Base-by-base conservation (phyloP, 2,329 filamentous ascomycete genomes). In the Ophiostoma fasciatum region DNA sequence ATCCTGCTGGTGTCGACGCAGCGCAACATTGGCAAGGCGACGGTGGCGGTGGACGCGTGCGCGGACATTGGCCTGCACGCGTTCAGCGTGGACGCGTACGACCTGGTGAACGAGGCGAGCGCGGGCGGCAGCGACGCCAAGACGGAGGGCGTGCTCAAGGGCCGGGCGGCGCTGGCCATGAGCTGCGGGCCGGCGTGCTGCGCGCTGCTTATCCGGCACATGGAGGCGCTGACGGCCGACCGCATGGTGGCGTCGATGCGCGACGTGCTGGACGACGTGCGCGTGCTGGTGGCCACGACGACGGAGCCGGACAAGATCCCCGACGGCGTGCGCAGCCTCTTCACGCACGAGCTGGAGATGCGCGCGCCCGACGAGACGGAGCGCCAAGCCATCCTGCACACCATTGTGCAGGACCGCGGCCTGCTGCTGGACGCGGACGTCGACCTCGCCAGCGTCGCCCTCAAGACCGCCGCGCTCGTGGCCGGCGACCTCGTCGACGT, bases 331-430 rank as follows among this genome's bases (percentile, higher is more conserved):
- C 74, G 90, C 36, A 84, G 84, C 10, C 64, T 96, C 3, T 96
- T 98, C 54, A 94, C 85, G 0, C 88, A 98, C 49, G 90, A 98
- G 56, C 67, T 98, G 28, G 88, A 96, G 51, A 84, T 98, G 72
- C 74, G 66, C 30, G 90, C 90, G 0, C 90, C 90, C 0, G 87
- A 96, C 48, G 90, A 98, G 54, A 76, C 75, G 19, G 88, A 96
- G 57, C 70, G 90, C 59, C 87, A 94, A 59, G 81, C 80, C 3
- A 90, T 96, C 31, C 61, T 98, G 8, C 73, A 72, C 35, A 77
- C 76, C 41, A 82, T 92, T 25, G 71, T 94, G 23, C 71, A 81
- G 23, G 77, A 84, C 40, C 72, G 76, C 20, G 77, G 81, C 3
- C 68, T 94, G 17, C 69, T 73, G n/a, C 60, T 94, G 2, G 82